Conservation (phyloP, 495 filamentous ascomycete species). For the Trichoderma reesei region DNA sequence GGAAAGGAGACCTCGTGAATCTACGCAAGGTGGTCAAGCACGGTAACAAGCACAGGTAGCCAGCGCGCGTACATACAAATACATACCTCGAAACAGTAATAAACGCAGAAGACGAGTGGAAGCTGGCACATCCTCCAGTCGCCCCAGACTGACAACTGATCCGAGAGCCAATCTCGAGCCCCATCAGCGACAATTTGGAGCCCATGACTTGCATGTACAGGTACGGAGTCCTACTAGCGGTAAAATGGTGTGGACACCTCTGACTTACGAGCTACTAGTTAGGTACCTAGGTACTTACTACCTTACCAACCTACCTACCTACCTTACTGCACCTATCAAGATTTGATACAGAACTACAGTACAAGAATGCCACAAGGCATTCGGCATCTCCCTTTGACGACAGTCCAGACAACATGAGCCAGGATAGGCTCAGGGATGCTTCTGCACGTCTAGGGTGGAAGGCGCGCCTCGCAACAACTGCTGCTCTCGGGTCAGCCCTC, state of each 20-base stretch:
- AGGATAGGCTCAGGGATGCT: background rate
- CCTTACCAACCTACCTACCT: background rate
- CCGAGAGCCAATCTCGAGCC: background rate
- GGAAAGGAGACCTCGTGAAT: too few species aligned
- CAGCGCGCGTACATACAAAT: too few species aligned
- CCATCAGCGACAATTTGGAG: background rate
- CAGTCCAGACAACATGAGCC: background rate
- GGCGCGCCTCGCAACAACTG: conserved; percentile 6
- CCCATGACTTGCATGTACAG: background rate
- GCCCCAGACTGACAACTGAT: background rate
- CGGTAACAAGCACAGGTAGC: too few species aligned
- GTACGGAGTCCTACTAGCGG: too few species aligned
- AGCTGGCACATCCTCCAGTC: conserved; percentile 1
- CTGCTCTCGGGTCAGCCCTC: too few species aligned
- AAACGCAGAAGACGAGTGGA: too few species aligned
- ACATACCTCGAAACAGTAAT: too few species aligned
- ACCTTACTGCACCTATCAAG: too few species aligned
- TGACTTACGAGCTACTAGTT: background rate
- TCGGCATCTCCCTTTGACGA: background rate
- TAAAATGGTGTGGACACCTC: background rate
- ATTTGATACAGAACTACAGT: too few species aligned
- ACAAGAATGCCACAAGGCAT: too few species aligned
- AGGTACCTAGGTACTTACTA: background rate
- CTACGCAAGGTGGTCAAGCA: too few species aligned
- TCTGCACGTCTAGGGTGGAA: background rate